Evolutionary conservation across 2,329 filamentous ascomycete genomes (phyloP), one percentile per base, ranked within the genome.

Genomic region (Penicillium sclerotiorum): DNA sequence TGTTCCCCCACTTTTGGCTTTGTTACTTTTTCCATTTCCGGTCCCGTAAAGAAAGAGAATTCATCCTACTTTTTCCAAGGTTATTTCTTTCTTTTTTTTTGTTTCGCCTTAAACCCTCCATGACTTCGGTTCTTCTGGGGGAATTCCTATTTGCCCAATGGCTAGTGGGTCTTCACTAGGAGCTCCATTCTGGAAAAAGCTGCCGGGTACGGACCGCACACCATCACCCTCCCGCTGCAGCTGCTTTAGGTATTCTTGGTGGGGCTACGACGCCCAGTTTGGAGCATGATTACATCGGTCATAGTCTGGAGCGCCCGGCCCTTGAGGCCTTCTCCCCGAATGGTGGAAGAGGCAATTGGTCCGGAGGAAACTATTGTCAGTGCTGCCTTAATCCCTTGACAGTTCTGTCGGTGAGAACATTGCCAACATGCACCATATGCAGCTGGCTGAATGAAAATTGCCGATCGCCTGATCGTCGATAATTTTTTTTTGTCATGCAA

Each of bases 391-490:
- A 45, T 57, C 38, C 35, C 49, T 39, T 40, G 40, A 43, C 56
- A 36, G 39, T 44, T 53, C 45, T 61, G 62, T 67, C 65, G 63
- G 64, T 68, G 63, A 65, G 52, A 52, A 46, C 55, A 52, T 47
- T 45, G 48, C 50, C 53, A 59, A 51, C 55, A 49, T 55, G 44
- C 52, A 55, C 47, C 45, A 57, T n/a, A n/a, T 57, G 49, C 56
- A 61, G 44, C 54, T 50, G 52, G 55, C 57, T 61, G 40, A 59
- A 61, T 53, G 37, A 52, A 60, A 57, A 43, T 44, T 56, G 58
- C 56, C 59, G 66, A 65, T 66, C 63, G 60, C 52, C 56, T 62
- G 61, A 47, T 40, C 37, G 13, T 28, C 23, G 47, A 18, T 17
- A 17, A 59, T 11, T 47, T 51, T 43, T 15, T 50, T 59, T 49